A percentile compares a stretch with the other conserved stretches of the same genome.
These are phyloP conservation scores for Epicoccum nigrum DNA, from an alignment of 2,329 filamentous ascomycete species.

Conservation along the genomic window DNA sequence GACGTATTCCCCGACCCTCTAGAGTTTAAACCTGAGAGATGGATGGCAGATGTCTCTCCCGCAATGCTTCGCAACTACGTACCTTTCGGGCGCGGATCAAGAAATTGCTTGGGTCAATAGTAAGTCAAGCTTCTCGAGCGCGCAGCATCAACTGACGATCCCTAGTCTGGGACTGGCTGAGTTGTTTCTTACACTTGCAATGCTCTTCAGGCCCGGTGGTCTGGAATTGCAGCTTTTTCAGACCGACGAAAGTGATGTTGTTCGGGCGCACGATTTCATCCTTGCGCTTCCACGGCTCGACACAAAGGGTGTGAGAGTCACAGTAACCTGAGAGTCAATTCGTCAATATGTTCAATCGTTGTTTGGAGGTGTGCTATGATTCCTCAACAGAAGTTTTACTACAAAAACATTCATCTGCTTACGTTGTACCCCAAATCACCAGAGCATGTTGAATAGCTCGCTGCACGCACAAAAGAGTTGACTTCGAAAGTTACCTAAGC, in stretches of 20 bases:
- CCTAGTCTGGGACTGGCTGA: background rate
- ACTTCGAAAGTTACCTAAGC: no score
- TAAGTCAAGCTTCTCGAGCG: background rate
- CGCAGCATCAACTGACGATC: background rate
- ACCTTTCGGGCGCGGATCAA: background rate
- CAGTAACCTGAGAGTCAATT: no score
- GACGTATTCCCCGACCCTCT: background rate
- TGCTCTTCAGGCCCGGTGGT: background rate
- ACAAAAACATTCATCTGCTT: no score
- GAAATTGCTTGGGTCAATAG: background rate
- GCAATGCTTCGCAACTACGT: background rate
- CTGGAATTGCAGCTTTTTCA: background rate
- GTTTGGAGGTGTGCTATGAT: no score
- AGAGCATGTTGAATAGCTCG: no score
- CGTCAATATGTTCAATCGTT: no score
- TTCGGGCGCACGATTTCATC: background rate
- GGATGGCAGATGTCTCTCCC: background rate
- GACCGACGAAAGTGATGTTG: background rate
- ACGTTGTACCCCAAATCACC: no score
- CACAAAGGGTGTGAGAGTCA: background rate
- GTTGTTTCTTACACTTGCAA: background rate
- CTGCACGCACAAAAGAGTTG: no score
- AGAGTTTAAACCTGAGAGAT: background rate
- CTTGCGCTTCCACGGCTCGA: background rate
- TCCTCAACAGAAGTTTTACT: no score